Evolutionary conservation across 495 filamentous ascomycete species (phyloP).

Genomic region (Xylaria telfairii): DNA sequence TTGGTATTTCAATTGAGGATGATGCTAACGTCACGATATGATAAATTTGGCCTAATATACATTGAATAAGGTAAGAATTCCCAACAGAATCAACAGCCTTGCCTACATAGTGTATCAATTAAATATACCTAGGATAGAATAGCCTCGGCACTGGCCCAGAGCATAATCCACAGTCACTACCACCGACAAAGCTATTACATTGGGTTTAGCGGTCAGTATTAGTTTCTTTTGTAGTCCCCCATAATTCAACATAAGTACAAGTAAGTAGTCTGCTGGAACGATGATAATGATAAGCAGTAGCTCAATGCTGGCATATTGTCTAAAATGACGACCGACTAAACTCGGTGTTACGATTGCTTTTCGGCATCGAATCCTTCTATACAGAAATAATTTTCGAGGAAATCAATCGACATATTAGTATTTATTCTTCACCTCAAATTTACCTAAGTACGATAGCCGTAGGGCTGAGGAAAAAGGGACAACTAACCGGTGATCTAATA

Average conservation of each 20-base stretch:
- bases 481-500: neutral
- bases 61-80: no score
- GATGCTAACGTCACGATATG: neutral
- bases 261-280: no score
- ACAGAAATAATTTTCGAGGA: neutral
- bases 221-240: neutral
- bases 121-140: no score
- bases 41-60: neutral
- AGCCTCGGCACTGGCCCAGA: neutral
- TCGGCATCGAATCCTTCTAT: neutral
- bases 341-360: neutral
- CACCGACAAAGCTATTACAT: neutral
- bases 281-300: neutral
- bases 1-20: neutral
- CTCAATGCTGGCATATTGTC: neutral
- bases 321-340: neutral
- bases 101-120: no score
- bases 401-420: no score
- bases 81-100: no score
- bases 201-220: no score
- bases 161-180: neutral
- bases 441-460: no score
- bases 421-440: no score
- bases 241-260: no score
- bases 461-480: no score